Base-by-base conservation (phyloP, 2,329 filamentous ascomycete species). In the Botrytis galanthina region DNA sequence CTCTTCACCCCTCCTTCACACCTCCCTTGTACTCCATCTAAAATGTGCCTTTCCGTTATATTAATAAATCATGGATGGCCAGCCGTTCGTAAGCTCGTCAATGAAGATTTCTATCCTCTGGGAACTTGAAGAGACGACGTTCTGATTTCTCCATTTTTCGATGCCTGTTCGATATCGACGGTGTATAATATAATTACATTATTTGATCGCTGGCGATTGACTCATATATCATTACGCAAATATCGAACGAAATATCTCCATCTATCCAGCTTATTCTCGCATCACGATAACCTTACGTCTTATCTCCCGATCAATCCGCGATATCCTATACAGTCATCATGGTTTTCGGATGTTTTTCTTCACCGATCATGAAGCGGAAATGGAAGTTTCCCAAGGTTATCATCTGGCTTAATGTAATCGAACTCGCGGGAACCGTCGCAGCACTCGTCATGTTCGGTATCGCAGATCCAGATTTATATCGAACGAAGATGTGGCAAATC, bases 381-480 rank as follows among this genome's bases (percentile, higher is more conserved):
- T 89, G 87, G 87, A 85, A 84, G 74, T 81, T 81, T 54, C 84
- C 84, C 6, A 84, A 83, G 74, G 74, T 85, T 72, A 81, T 88
- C 75, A 81, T 84, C 73, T 83, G 78, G 72, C 84, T 93, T 76
- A 88, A 95, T 84, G 79, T 88, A 68, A 79, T 90, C 70, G 93
- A 95, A 83, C 86, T 95, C 70, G 82, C 84, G 54, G 87, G 90
- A 75, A 88, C 90, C 37, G 85, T 95, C 73, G 87, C 89, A 26
- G 83, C 88, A 68, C 86, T 95, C 76, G 87, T 92, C 54, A 86
- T 95, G 70, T 93, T 92, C 80, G 92, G 89, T 77, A 89, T 95
- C 78, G 88, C 92, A 48, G 90, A 92, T 77, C 92, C 92, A 26
- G 87, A 94, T 81, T 85, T 90, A 71, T 95, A 91, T 82, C 89